Evolutionary conservation across 768 basidiomycete species (phyloP).

Genomic region (Suillus fuscotomentosus): DNA sequence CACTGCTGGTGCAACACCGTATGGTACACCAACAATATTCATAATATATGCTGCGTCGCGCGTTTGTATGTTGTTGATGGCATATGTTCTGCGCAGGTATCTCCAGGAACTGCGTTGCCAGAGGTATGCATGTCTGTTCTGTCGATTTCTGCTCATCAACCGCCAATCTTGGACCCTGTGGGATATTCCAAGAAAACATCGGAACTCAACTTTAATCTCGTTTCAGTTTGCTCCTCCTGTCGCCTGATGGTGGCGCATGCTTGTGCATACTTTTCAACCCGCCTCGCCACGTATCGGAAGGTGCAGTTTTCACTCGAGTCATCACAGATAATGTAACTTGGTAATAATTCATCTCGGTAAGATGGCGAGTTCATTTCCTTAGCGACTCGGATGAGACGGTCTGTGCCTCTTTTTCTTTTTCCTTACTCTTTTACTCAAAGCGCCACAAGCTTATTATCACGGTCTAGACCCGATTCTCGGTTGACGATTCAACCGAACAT

Average conservation of each 20-base stretch:
- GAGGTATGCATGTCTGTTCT: neutral
- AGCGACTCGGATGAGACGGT: neutral
- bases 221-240: neutral
- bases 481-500: neutral
- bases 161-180: neutral
- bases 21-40: neutral
- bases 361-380: neutral
- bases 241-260: too few species aligned
- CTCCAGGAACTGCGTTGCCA: neutral
- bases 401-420: slow-evolving; percentile 2
- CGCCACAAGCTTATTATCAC: neutral
- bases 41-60: neutral
- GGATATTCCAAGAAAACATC: neutral
- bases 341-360: slow-evolving; percentile 1
- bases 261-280: neutral
- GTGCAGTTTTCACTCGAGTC: neutral
- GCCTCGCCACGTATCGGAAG: neutral
- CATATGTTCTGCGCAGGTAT: neutral
- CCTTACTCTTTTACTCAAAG: slow-evolving; percentile 1
- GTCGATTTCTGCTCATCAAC: neutral
- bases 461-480: slow-evolving; percentile 3
- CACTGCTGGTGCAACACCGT: neutral
- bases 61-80: neutral
- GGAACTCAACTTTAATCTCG: neutral
- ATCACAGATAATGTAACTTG: neutral